Base-by-base conservation (phyloP, 768 basidiomycete genomes). In the Coprinellus micaceus region DNA sequence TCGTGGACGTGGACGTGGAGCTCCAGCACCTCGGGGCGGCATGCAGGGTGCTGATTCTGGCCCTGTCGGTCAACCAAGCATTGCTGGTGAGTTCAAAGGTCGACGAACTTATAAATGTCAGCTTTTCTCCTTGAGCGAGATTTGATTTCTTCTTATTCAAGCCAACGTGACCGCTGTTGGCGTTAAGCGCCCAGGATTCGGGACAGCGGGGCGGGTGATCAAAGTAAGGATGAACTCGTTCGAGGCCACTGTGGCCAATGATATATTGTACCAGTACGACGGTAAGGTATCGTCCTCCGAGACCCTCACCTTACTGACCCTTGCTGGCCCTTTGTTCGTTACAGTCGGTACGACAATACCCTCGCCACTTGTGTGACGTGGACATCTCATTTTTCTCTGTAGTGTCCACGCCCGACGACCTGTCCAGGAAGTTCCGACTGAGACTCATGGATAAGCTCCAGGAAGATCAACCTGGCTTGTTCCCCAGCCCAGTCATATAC, bases 241-340 rank as follows among this genome's bases (percentile, higher is more conserved):
- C 60, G 63, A 66, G 12, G 72, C 77, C 3, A 68, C 69, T 0
- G 75, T 85, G 1, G 79, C 85, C 0, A 74, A 84, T 12, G 67
- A 64, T 0, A 77, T 77, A 3, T 86, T 91, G n/a, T 76, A 81
- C 52, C 89, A 91, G 54, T 90, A 91, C 59, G 88, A 91, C 39
- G 67, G 70, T 71, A 50, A 56, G 68, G 22, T 17, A 15, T 65
- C 26, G 26, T 19, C 43, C 39, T 39, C 12, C n/a, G 19, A 25
- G 17, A 26, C 26, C 30, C 17, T 28, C 9, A 2, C 26, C 11
- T 12, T 5, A 30, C 28, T 45, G 24, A 49, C 33, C 2, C 12
- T 30, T 26, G 11, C 10, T 43, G 48, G 25, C 15, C 37, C 13
- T 50, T 4, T n/a, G 48, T 33, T 25, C 45, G 19, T 44, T 53